A percentile compares a stretch with the other conserved stretches of the same genome.
Evolutionary conservation across 805 yeast species (phyloP).

Genomic region (Teunomyces aglyptinius): DNA sequence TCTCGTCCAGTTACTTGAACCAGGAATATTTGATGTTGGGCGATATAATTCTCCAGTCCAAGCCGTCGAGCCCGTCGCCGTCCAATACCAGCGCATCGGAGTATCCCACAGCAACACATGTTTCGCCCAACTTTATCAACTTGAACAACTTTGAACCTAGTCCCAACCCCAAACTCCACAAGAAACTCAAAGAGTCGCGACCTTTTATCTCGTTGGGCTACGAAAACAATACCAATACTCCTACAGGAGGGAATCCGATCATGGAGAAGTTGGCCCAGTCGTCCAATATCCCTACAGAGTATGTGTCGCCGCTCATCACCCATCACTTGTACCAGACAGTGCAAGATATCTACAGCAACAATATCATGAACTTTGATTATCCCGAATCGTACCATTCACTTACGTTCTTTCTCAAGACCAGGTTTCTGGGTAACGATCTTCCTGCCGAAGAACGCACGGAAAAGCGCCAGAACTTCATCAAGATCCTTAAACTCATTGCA

Average conservation of each 20-base stretch:
- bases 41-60: slow-evolving; percentile 43
- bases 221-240: slow-evolving; percentile 3
- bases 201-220: slow-evolving; percentile 43
- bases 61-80: slow-evolving; percentile 39
- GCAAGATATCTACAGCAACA: slow-evolving; percentile 50
- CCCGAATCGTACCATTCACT: slow-evolving; percentile 63
- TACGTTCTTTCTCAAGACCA: slow-evolving; percentile 50
- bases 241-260: slow-evolving; percentile 2
- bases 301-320: slow-evolving; percentile 56
- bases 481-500: slow-evolving; percentile 57
- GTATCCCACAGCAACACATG: neutral
- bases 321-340: slow-evolving; percentile 54
- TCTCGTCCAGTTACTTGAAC: slow-evolving; percentile 47
- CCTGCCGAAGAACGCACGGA: slow-evolving; percentile 24
- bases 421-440: slow-evolving; percentile 54
- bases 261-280: slow-evolving; percentile 7
- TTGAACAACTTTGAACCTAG: slow-evolving; percentile 8
- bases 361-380: slow-evolving; percentile 53
- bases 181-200: slow-evolving; percentile 26
- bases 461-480: slow-evolving; percentile 33
- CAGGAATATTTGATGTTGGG: slow-evolving; percentile 53
- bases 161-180: slow-evolving; percentile 3
- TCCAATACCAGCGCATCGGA: slow-evolving; percentile 22
- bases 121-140: neutral
- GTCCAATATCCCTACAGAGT: slow-evolving; percentile 27